Conservation (phyloP, 352 stramenopile species). For the Sclerospora graminicola region DNA sequence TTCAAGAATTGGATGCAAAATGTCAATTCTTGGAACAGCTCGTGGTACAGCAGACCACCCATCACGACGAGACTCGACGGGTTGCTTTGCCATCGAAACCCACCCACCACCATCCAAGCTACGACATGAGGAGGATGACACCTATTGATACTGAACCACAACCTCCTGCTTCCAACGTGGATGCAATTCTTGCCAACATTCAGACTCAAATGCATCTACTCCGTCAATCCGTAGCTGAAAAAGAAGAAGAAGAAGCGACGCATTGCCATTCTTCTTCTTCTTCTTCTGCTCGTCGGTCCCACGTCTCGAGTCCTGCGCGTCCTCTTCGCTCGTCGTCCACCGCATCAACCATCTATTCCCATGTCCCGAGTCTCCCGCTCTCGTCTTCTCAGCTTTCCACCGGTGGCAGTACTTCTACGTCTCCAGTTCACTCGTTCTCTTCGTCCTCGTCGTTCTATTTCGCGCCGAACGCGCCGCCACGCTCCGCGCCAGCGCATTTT, state of each 20-base stretch:
- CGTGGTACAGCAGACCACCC: constrained; percentile 41
- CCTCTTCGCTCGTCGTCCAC: constrained; percentile 57
- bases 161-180: constrained; percentile 38
- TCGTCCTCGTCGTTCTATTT: constrained; percentile 24
- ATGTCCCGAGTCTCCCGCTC: constrained; percentile 27
- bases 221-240: constrained; percentile 53
- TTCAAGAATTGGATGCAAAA: constrained; percentile 73
- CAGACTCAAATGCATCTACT: constrained; percentile 79
- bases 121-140: too few relatives aligned
- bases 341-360: constrained; percentile 40
- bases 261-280: too few relatives aligned
- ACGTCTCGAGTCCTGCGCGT: too few relatives aligned
- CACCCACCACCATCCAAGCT: too few relatives aligned
- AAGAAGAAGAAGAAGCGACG: constrained; percentile 48
- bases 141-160: not conserved
- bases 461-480: constrained; percentile 11
- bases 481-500: constrained; percentile 19
- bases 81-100: too few relatives aligned
- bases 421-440: constrained; percentile 19
- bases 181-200: constrained; percentile 71
- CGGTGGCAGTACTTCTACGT: constrained; percentile 8
- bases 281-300: constrained; percentile 45
- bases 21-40: constrained; percentile 73
- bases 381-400: constrained; percentile 34
- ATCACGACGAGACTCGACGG: too few relatives aligned